A percentile compares a stretch with the other conserved stretches of the same genome.
These are phyloP conservation scores for Barbatosphaeria neglecta DNA, from an alignment of 495 filamentous ascomycete genomes.

Conservation along the genomic window DNA sequence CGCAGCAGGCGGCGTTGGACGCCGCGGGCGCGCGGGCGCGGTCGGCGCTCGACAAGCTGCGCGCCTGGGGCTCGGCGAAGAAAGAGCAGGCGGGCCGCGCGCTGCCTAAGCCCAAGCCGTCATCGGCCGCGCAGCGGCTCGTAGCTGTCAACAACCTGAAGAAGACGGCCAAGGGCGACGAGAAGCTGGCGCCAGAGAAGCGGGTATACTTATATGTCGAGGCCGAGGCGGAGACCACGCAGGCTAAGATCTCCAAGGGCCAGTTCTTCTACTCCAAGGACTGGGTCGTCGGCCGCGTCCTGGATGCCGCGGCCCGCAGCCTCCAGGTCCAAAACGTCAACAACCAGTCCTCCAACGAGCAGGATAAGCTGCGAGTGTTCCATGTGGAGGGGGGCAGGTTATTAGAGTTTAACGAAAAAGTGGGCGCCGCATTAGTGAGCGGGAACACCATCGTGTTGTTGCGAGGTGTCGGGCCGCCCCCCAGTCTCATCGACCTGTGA, in stretches of 20 bases:
- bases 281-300: conserved; percentile 77
- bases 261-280: conserved; percentile 76
- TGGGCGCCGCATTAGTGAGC: conserved; percentile 54
- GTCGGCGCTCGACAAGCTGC: conserved; percentile 56
- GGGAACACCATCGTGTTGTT: conserved; percentile 87
- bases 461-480: conserved; percentile 60
- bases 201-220: conserved; percentile 79
- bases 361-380: conserved; percentile 70
- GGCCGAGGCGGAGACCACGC: conserved; percentile 67
- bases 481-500: conserved; percentile 33
- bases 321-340: conserved; percentile 81
- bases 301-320: conserved; percentile 77
- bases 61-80: conserved; percentile 40
- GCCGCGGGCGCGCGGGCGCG: conserved; percentile 36
- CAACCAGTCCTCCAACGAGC: conserved; percentile 66
- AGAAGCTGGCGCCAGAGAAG: conserved; percentile 63
- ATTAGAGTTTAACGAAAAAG: conserved; percentile 74
- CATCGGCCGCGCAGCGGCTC: conserved; percentile 44
- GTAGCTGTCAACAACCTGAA: conserved; percentile 64
- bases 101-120: conserved; percentile 48
- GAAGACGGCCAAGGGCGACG: conserved; percentile 79
- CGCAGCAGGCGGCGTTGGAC: conserved; percentile 20
- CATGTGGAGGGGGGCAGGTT: conserved; percentile 84
- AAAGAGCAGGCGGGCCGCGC: conserved; percentile 31
- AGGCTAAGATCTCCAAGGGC: conserved; percentile 60